Evolutionary conservation across 805 yeast species (phyloP), one percentile per base, ranked within the genome.

Genomic region (Teunomyces lycoperdinae): DNA sequence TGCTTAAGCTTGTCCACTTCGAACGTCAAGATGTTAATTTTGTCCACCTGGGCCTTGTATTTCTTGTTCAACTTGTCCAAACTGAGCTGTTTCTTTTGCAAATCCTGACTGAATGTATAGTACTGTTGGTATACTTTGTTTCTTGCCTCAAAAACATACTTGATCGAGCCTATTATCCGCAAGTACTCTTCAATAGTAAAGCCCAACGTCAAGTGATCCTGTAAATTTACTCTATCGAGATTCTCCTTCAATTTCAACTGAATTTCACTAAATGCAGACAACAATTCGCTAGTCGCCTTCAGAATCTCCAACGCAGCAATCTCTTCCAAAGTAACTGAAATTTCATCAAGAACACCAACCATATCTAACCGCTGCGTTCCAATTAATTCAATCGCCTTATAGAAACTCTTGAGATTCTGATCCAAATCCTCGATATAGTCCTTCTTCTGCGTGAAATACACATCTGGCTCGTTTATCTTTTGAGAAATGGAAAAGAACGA

Each of bases 111-210:
- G 69, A 55, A 64, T 45, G 76, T 78, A 53, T 76, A 58, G 49
- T 57, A 68, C 29, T 68, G 73, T 47, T 60, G 68, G 52, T 69
- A 71, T n/a, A 71, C 60, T 46, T 83, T 87, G 48, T 81, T 77
- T 55, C 98, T 77, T 48, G 89, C 89, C 42, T 82, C 83, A 54
- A 91, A 84, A 4, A 87, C 82, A 41, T 81, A 78, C 53, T 85
- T 79, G 29, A 89, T 79, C 27, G 96, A 87, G 8, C 86, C 84
- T 24, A 91, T 80, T 11, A 84, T 71, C 43, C 98, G 77, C 43
- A 84, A 72, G 62, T 94, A 91, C 62, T 91, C 97, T 62, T 92
- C 97, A 34, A 92, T 71, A 0, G 96, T 88, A 24, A 87, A 80
- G 1, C 96, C 96, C 42, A 92, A 69, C 0, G 96, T 89, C 52